A percentile compares a stretch with the other conserved stretches of the same genome.
These are phyloP conservation scores for Nannizziopsis arthrosporioides DNA, from an alignment of 2,329 filamentous ascomycete species.

Conservation along the genomic window DNA sequence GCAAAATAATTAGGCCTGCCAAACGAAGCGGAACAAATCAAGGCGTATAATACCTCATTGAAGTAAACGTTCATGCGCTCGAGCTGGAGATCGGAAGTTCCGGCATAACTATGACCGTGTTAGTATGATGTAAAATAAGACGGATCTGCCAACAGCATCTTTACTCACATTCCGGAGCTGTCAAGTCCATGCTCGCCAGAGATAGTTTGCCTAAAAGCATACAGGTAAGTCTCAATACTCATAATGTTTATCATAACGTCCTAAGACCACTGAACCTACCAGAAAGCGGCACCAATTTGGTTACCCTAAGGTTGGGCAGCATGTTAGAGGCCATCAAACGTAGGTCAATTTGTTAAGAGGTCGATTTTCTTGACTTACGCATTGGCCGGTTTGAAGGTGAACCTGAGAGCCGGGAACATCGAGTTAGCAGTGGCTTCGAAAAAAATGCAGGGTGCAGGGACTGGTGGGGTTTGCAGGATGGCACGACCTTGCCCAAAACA, in stretches of 20 bases:
- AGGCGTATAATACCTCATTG: slow-evolving; percentile 11
- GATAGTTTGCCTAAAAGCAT: slow-evolving; percentile 13
- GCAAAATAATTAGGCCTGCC: neutral
- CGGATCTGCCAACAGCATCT: neutral
- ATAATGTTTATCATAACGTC: neutral
- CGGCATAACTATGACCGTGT: slow-evolving; percentile 10
- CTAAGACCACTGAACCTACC: slow-evolving; percentile 45
- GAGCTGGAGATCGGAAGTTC: slow-evolving; percentile 14
- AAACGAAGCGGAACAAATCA: neutral
- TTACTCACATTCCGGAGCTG: slow-evolving; percentile 14
- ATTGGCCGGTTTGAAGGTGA: slow-evolving; percentile 99
- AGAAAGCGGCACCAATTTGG: slow-evolving; percentile 99
- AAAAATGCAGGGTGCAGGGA: slow-evolving; percentile 21
- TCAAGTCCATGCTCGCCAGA: slow-evolving; percentile 15
- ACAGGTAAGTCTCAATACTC: slow-evolving; percentile 1
- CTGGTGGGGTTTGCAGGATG: slow-evolving; percentile 18
- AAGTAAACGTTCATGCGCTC: slow-evolving; percentile 16
- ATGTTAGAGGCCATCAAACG: slow-evolving; percentile 23
- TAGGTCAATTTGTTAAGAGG: slow-evolving; percentile 1
- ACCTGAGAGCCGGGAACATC: slow-evolving; percentile 53
- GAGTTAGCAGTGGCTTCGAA: slow-evolving; percentile 2
- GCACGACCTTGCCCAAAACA: slow-evolving; percentile 14
- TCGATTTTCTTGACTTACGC: slow-evolving; percentile 52
- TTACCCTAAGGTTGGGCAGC: slow-evolving; percentile 59
- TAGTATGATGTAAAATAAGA: neutral